phyloP scores from a whole-genome alignment of 169 alveolate genomes.

The Plasmodium falciparum region DNA sequence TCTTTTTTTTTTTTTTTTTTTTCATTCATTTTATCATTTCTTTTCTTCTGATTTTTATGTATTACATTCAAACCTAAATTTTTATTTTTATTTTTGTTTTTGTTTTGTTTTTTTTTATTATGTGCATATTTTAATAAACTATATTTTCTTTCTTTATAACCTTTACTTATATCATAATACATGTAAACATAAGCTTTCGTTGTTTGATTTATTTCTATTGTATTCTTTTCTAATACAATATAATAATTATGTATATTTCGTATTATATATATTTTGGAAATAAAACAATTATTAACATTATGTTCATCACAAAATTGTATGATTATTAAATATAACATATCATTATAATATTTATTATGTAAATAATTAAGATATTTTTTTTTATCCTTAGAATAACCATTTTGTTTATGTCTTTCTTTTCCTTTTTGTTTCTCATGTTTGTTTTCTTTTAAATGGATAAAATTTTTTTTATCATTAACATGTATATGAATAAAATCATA shows the following conservation, averaged over 20 bases:
- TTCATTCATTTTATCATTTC: not conserved
- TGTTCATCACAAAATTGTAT: conserved; percentile 35
- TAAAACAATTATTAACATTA: conserved; percentile 29
- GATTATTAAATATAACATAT: not conserved
- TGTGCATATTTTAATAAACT: not conserved
- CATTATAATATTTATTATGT: not conserved
- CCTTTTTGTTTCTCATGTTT: no score
- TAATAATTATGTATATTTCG: conserved; percentile 6
- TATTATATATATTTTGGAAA: conserved; percentile 12
- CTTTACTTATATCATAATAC: not conserved
- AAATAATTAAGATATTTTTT: not conserved
- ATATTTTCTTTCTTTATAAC: no score
- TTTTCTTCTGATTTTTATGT: not conserved
- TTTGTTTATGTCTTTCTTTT: not conserved
- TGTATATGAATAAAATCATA: conserved; percentile 2
- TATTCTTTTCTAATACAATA: conserved; percentile 18
- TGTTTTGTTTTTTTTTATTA: not conserved
- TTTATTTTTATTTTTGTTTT: not conserved
- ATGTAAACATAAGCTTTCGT: conserved; percentile 32
- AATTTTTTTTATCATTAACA: not conserved
- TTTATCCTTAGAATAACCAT: not conserved
- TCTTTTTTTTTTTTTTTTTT: not conserved
- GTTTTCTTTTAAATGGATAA: not conserved
- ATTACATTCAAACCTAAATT: not conserved
- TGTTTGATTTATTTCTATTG: conserved; percentile 19